A percentile compares a stretch with the other conserved stretches of the same genome.
phyloP scores from a whole-genome alignment of 1,139 yeast genomes.

The Hemisphaericaspora subhashii region DNA sequence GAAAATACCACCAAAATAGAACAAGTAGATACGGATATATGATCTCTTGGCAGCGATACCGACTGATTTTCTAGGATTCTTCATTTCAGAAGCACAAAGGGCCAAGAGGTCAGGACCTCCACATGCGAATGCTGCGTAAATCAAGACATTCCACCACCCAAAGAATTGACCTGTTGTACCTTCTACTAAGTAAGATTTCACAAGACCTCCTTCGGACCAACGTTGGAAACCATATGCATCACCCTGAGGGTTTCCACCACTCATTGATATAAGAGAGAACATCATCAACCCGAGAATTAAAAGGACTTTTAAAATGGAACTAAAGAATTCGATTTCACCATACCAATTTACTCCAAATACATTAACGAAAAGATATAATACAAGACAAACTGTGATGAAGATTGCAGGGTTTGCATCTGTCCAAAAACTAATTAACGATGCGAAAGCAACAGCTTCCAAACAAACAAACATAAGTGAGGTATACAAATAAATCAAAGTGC shows the following conservation, averaged over 20 bases:
- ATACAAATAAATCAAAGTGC: slow-evolving; percentile 36
- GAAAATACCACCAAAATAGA: slow-evolving; percentile 40
- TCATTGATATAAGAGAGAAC: slow-evolving; percentile 39
- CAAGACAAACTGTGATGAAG: slow-evolving; percentile 33
- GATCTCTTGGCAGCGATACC: slow-evolving; percentile 37
- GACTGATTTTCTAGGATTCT: slow-evolving; percentile 32
- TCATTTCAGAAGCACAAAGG: slow-evolving; percentile 34
- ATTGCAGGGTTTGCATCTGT: slow-evolving; percentile 39
- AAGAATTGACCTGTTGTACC: slow-evolving; percentile 39
- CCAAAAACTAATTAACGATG: slow-evolving; percentile 39
- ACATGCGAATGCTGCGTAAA: slow-evolving; percentile 42
- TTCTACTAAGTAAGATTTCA: slow-evolving; percentile 29
- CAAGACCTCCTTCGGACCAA: slow-evolving; percentile 37
- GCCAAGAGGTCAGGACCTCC: slow-evolving; percentile 44
- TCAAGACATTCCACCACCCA: slow-evolving; percentile 35
- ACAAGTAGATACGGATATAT: slow-evolving; percentile 27
- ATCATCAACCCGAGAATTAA: slow-evolving; percentile 42
- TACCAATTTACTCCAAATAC: slow-evolving; percentile 39
- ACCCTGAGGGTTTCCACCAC: slow-evolving; percentile 38
- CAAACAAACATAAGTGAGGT: slow-evolving; percentile 40
- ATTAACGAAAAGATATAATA: slow-evolving; percentile 30
- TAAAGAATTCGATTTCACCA: slow-evolving; percentile 40
- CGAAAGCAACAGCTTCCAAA: slow-evolving; percentile 37
- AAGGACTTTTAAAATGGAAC: slow-evolving; percentile 39
- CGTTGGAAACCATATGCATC: slow-evolving; percentile 41